phyloP scores from a whole-genome alignment of 768 basidiomycete species.

The Gymnopilus dilepis region DNA sequence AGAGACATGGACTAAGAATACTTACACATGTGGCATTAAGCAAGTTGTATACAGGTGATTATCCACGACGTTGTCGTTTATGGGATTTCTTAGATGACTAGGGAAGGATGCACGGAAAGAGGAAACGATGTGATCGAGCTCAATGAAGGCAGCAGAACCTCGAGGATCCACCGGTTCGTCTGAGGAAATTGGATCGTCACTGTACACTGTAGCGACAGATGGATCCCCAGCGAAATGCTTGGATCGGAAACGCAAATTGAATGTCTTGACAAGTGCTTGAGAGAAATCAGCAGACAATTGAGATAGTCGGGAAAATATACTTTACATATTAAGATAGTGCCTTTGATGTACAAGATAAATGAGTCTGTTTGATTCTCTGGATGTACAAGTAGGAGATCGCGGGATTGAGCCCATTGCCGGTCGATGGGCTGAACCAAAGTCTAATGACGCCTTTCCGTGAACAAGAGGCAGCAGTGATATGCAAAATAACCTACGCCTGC shows the following conservation, averaged over 20 bases:
- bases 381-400: conserved; percentile 64
- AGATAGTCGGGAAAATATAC: neutral
- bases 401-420: conserved; percentile 72
- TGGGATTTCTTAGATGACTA: conserved; percentile 56
- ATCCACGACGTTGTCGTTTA: conserved; percentile 61
- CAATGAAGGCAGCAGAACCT: conserved; percentile 64
- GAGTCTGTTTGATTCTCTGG: conserved; percentile 69
- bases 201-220: conserved; percentile 46
- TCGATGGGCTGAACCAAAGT: conserved; percentile 52
- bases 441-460: conserved; percentile 30
- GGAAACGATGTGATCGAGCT: conserved; percentile 61
- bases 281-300: neutral
- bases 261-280: conserved; percentile 58
- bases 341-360: conserved; percentile 74
- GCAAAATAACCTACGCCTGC: conserved; percentile 52
- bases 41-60: conserved; percentile 59
- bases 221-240: conserved; percentile 65
- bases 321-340: conserved; percentile 65
- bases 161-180: conserved; percentile 62
- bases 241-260: conserved; percentile 69
- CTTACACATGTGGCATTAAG: conserved; percentile 48
- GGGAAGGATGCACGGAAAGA: conserved; percentile 68
- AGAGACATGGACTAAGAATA: conserved; percentile 2
- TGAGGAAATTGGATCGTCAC: conserved; percentile 37
- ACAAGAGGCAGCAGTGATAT: neutral